These are phyloP conservation scores for Antitrichia curtipendula DNA, from an alignment of 225 moss, liverwort and hornwort species.

Conservation along the genomic window DNA sequence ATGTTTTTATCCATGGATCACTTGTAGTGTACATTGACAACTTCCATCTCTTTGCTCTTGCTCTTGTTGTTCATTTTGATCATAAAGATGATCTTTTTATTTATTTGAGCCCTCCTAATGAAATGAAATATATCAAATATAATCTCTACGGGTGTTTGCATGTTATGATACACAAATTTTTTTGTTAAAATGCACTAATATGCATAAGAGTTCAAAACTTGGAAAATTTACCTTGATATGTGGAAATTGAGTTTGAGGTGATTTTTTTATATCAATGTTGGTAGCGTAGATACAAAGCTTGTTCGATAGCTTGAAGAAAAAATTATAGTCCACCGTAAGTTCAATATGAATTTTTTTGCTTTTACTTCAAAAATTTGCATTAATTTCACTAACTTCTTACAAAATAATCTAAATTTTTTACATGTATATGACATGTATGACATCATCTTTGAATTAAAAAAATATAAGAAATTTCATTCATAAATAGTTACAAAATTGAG, in stretches of 20 bases:
- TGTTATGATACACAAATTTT: background rate
- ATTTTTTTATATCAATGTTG: background rate
- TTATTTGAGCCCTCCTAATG: background rate
- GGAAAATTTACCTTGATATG: background rate
- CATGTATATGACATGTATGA: background rate
- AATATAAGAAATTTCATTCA: background rate
- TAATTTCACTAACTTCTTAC: background rate
- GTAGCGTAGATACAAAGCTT: accelerated
- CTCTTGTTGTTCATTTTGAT: background rate
- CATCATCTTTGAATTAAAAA: background rate
- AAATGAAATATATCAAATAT: background rate
- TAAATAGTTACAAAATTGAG: background rate
- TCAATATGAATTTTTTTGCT: no score
- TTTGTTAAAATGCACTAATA: background rate
- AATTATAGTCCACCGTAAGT: background rate
- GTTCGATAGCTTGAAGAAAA: accelerated
- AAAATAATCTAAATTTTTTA: no score
- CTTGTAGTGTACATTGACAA: background rate
- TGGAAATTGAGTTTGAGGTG: background rate
- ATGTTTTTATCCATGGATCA: background rate
- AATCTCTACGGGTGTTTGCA: background rate
- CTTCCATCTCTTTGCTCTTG: background rate
- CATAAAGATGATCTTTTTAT: background rate
- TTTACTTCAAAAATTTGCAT: background rate
- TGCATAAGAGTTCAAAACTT: background rate